Evolutionary conservation across 2,329 filamentous ascomycete species (phyloP).

Genomic region (Aquanectria penicillioides): DNA sequence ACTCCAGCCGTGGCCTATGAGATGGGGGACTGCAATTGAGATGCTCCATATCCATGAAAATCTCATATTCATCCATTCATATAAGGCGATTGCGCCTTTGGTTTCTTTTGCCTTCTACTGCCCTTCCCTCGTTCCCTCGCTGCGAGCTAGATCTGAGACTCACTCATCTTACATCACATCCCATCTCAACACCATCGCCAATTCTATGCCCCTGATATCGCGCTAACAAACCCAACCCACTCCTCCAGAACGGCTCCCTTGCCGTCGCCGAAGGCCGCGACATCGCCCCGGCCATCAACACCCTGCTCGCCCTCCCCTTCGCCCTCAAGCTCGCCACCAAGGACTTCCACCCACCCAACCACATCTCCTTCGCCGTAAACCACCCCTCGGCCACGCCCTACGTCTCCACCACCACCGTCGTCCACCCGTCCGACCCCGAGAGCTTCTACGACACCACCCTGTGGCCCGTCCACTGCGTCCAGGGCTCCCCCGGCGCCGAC

Average conservation of each 20-base stretch:
- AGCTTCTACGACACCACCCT: constrained; percentile 75
- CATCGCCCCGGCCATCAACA: constrained; percentile 78
- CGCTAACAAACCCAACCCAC: constrained; percentile 28
- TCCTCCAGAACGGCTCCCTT: constrained; percentile 79
- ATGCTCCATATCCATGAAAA: no score
- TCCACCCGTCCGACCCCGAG: constrained; percentile 70
- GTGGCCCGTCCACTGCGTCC: constrained; percentile 93
- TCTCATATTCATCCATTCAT: no score
- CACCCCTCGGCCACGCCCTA: constrained; percentile 77
- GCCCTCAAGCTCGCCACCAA: constrained; percentile 83
- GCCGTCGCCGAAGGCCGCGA: constrained; percentile 79
- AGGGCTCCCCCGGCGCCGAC: constrained; percentile 75
- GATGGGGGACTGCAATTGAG: no score
- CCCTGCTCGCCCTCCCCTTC: constrained; percentile 78
- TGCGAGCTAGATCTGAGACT: no score
- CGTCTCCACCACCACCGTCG: constrained; percentile 69
- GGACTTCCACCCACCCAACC: constrained; percentile 86
- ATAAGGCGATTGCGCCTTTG: no score
- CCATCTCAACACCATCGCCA: no score
- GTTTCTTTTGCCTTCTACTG: no score
- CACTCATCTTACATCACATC: no score
- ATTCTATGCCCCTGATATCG: no score
- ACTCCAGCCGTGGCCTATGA: no score
- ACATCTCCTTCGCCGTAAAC: constrained; percentile 90
- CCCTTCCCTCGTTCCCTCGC: no score